Evolutionary conservation across 768 basidiomycete genomes (phyloP), one percentile per base, ranked within the genome.

Genomic region (Amanita rubescens): DNA sequence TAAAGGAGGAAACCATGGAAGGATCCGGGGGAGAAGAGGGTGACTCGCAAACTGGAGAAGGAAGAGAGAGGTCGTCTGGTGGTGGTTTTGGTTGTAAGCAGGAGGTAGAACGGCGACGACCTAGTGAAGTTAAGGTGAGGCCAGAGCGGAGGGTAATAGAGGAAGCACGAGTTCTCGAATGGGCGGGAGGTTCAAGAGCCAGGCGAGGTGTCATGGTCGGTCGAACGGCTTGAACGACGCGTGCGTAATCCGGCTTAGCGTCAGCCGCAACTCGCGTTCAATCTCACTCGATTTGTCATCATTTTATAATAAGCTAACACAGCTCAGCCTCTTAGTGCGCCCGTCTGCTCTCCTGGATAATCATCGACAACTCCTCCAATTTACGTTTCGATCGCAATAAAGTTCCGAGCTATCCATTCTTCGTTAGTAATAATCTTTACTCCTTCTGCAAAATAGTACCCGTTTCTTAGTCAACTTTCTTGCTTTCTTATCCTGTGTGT

Each of bases 401-500:
- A n/a, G 96, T 98, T 34, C 96, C 96, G 65, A 99, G 86, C 93
- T 94, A 64, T 42, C 53, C 51, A 51, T 39, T 34, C 25, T 14
- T 38, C 14, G 25, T 55, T 38, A 55, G 55, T 47, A 51, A 30
- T 41, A 49, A 54, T 33, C 17, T 10, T 24, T 20, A 7, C 25
- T n/a, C n/a, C n/a, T n/a, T n/a, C n/a, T n/a, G n/a, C n/a, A n/a
- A n/a, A n/a, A n/a, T n/a, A n/a, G 62, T 66, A 96, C 95, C 80
- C 94, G 86, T 80, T 95, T 97, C 86, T 99, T 99, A 63, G 94
- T 94, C 79, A 98, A 78, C 78, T 98, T 98, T 71, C 93, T 82
- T 56, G 95, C 95, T 76, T 95, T 97, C 85, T 99, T 99, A 72
- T 99, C 95, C 93, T 93, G 65, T 42, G 54, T 7, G 45, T 12